Evolutionary conservation across 164 flowering plant species (phyloP), one percentile per base, ranked within the genome.

Genomic region (Nymphaea colorata): DNA sequence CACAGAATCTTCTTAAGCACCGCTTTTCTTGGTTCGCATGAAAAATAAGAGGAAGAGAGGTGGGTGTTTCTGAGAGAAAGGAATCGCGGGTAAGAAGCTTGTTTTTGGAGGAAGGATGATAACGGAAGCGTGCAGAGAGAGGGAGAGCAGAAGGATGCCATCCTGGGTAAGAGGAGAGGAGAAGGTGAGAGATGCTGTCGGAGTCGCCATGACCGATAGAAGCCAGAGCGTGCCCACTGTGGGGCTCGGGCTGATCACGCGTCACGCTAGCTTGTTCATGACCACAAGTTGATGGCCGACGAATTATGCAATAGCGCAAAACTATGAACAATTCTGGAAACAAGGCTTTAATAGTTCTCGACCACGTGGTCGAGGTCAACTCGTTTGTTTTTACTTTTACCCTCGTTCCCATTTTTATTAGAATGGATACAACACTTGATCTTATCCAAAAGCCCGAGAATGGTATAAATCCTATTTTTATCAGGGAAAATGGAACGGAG

Each of bases 91-190:
- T 43, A 44, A 15, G 53, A 14, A 45, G 66, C 16, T 17, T 60
- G 6, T 59, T 43, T 61, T 69, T 59, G 45, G 69, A 42, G 72
- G 43, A 47, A 67, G 44, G 71, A 62, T 47, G 76, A 59, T 64
- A 75, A 62, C 44, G 66, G 68, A 18, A 70, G 69, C 43, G 66
- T 63, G 70, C 53, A 45, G 53, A 45, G 53, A 45, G 53, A 5
- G 53, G 53, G 53, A 36, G 12, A 43, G 43, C 25, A 41, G 72
- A n/a, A 25, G 42, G 57, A 42, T 60, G 62, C 55, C 44, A 57
- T 59, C 47, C n/a, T 45, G 36, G 53, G 61, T 45, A 6, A 42
- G 65, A 68, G 62, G 43, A 55, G 51, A 53, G 67, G 53, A 42
- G 42, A 42, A 41, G 57, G 44, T 18, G 41, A 43, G 64, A 43